Conservation (phyloP, 2,329 filamentous ascomycete species). For the Falciphora oryzae region DNA sequence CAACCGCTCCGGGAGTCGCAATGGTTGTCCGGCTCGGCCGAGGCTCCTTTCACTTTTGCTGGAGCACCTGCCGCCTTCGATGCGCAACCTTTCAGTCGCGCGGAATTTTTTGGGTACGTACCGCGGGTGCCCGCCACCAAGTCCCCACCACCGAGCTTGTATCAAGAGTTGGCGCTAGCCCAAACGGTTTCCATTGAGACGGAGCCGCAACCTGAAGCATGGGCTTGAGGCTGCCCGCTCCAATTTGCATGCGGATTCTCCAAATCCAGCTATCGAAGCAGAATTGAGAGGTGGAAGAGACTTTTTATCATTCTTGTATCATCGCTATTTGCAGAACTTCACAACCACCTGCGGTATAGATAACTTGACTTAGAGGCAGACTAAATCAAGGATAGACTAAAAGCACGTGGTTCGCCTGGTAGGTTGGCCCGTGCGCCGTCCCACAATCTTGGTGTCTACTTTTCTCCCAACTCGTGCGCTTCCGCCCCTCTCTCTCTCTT, state of each 20-base stretch:
- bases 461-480: slow-evolving; percentile 18
- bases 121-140: neutral
- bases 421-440: neutral
- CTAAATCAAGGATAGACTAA: neutral
- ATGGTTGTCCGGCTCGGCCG: neutral
- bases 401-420: neutral
- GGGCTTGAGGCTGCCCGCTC: neutral
- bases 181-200: neutral
- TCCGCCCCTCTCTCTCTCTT: slow-evolving; percentile 22
- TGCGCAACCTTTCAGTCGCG: neutral
- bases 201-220: neutral
- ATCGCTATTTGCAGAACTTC: neutral
- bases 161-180: neutral
- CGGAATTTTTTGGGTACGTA: neutral
- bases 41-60: neutral
- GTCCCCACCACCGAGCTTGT: neutral
- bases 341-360: neutral
- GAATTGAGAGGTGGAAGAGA: neutral
- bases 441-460: slow-evolving; percentile 4
- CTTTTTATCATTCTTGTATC: neutral
- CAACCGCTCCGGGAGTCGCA: neutral
- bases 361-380: neutral
- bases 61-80: neutral
- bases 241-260: neutral
- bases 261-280: neutral